Base-by-base conservation (phyloP, 2,329 filamentous ascomycete species). In the Zopfia rhizophila region DNA sequence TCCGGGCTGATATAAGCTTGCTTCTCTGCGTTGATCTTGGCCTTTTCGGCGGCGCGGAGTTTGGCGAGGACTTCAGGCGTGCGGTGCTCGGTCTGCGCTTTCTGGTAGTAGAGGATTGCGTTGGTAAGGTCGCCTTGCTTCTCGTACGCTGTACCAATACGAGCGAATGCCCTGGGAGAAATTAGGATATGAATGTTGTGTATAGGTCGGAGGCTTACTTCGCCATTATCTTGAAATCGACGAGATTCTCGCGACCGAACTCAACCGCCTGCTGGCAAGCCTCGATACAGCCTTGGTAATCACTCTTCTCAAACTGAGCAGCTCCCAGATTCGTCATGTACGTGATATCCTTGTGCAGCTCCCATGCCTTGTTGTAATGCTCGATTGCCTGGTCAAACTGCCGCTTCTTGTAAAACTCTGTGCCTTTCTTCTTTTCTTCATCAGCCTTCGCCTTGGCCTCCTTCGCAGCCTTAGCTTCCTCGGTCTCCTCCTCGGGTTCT, bases 181-280 rank as follows among this genome's bases (percentile, higher is more conserved):
- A 48, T 61, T 48, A 58, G 52, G 14, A 29, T 13, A 4, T 14
- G 11, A 7, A 25, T 27, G 4, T 11, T 14, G 25, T 7, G 16
- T 7, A 11, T 6, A 22, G 3, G 7, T 44, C 13, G 13, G 28
- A 11, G 16, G 66, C 73, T 51, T 72, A 90, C 85, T 97, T 97
- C 69, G 95, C 92, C 58, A 99, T 93, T 67, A 92, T 82, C 84
- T 99, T 99, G 82, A 97, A 99, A 77, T 99, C 94, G 54, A 94
- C 92, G 45, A 91, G 88, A 60, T 95, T 86, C 62, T 88, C 83
- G 48, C 94, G 90, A 44, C 94, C 94, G 72, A 97, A 89, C 60
- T 95, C 88, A 41, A 96, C 83, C 8, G 95, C 94, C 76, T 91
- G 85, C 63, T 89, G 86, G 77, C 94, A 99, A 12, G 87, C 78